Base-by-base conservation (phyloP, 2,329 filamentous ascomycete species). In the Ophiostoma novo-ulmi region DNA sequence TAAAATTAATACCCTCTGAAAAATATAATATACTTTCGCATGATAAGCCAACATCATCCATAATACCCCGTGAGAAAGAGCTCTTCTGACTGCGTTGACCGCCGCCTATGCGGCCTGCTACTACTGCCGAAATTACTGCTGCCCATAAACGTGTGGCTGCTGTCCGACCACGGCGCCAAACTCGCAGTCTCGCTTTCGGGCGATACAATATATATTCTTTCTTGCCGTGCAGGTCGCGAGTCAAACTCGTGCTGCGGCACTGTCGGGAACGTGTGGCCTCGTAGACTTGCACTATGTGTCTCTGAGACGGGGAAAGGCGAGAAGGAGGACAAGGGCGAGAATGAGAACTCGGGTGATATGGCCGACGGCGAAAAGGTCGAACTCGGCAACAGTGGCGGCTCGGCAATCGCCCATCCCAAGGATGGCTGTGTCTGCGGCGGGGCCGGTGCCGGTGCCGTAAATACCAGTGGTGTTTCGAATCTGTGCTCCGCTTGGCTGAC, bases 51-150 rank as follows among this genome's bases (percentile, higher is more conserved):
- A 22, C 20, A 11, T 26, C 13, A 63, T 17, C 14, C 17, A 11
- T 36, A 36, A 26, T 64, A 38, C 14, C 35, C 65, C 1, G 73
- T 73, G 31, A 79, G 74, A 70, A 78, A 82, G 4, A 82, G 74
- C 73, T 83, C 82, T 36, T 82, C 81, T 1, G 81, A 82, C 70
- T 81, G 76, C 5, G 79, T 81, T 8, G 81, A 80, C 74, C 31
- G 14, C 31, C 52, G 52, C 52, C 52, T 7, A 11, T 26, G n/a
- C 26, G 52, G 52, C 22, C n/a, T 58, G n/a, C 22, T 10, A 10
- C n/a, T 10, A 26, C 52, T 13, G 26, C 52, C 52, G 5, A 22
- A 58, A 13, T 58, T 58, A 17, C 52, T 55, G 8, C n/a, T 4
- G 52, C n/a, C 22, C 52, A 22, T 22, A 22, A 58, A 58, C n/a